A percentile compares a stretch with the other conserved stretches of the same genome.
Conservation (phyloP, 2,329 filamentous ascomycete species). For the Zymoseptoria crescenta region DNA sequence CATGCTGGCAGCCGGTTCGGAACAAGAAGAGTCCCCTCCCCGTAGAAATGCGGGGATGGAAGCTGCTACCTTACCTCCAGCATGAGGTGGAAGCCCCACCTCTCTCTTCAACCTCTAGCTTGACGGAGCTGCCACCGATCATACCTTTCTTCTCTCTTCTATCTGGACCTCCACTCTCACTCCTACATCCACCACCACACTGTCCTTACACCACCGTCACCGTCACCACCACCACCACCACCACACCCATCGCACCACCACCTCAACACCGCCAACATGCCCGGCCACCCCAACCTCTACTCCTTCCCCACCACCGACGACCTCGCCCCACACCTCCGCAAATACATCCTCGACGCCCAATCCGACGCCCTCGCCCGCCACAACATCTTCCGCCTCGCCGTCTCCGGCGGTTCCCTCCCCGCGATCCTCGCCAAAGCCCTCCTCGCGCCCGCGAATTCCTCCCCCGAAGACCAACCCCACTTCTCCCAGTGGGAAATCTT, state of each 20-base stretch:
- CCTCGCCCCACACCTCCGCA: constrained; percentile 69
- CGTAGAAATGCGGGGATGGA: no score
- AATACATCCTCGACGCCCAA: constrained; percentile 76
- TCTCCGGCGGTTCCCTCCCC: constrained; percentile 90
- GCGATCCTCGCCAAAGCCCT: constrained; percentile 80
- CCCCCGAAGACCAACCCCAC: constrained; percentile 60
- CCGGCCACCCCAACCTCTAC: constrained; percentile 56
- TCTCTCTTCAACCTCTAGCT: no score
- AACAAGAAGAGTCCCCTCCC: no score
- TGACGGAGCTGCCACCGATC: no score
- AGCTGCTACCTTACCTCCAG: no score
- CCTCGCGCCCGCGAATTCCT: constrained; percentile 44
- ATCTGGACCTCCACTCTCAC: background rate
- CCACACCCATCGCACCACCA: background rate
- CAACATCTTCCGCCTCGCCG: constrained; percentile 77
- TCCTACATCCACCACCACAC: background rate
- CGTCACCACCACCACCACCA: background rate
- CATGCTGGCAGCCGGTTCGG: no score
- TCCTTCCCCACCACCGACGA: constrained; percentile 65
- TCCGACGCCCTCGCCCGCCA: constrained; percentile 73
- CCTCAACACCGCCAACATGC: constrained; percentile 20
- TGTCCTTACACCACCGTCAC: background rate
- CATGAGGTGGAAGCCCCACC: no score
- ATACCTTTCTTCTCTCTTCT: background rate
- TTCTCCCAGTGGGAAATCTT: constrained; percentile 96